Evolutionary conservation across 1,284 basidiomycete genomes (phyloP), one percentile per base, ranked within the genome.

Genomic region (Filobasidium uniguttulatum): DNA sequence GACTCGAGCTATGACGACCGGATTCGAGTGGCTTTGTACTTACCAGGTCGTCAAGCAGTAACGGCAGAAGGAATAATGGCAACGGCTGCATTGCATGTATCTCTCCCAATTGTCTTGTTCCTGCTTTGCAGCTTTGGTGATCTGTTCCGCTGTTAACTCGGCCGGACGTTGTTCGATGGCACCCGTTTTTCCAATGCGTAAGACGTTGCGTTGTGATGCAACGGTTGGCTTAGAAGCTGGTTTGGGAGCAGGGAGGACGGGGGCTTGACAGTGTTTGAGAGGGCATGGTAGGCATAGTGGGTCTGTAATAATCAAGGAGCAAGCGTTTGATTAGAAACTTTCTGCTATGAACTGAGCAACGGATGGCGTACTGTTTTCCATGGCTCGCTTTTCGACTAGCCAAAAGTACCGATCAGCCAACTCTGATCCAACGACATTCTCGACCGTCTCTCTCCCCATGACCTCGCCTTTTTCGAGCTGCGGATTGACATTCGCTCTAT

Each of bases 401-500:
- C 54, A 52, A 38, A 60, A 55, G 61, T 62, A 66, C 48, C 65
- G 45, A 28, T 55, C 54, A 12, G 54, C 46, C 40, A 64, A 48
- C 5, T 62, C 60, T 10, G 57, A 43, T 5, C 66, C 63, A 1
- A 66, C 60, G 17, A 71, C 69, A 20, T 72, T 70, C 56, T 77
- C 69, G 1, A 90, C 84, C 29, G n/a, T n/a, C n/a, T n/a, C n/a
- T n/a, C n/a, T n/a, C n/a, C n/a, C n/a, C n/a, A n/a, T n/a, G n/a
- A n/a, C n/a, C n/a, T n/a, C n/a, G n/a, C n/a, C n/a, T n/a, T n/a
- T n/a, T n/a, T n/a, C n/a, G n/a, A 89, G 66, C 19, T 71, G 69
- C 15, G 70, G 65, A 63, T 88, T 75, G 19, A 83, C 79, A 50
- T 75, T 56, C 14, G 40, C 43, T 7, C 15, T 12, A 12, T 12